Evolutionary conservation across 2,329 filamentous ascomycete genomes (phyloP), one percentile per base, ranked within the genome.

Genomic region (Trichoderma koningii): DNA sequence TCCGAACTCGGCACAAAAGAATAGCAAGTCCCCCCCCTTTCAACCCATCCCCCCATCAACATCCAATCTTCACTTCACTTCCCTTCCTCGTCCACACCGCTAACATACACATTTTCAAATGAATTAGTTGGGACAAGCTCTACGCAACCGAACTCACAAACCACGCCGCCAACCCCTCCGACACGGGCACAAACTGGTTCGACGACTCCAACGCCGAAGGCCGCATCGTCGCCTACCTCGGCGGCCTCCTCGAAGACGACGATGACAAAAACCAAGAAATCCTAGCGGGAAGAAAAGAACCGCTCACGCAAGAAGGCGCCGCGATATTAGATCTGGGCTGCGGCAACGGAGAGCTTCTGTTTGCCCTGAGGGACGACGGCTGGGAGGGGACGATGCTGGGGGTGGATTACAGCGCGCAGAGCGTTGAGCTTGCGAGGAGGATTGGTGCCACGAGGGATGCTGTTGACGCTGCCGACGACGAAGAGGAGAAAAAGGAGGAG

Each of bases 131-230:
- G 90, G 88, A 94, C 76, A 79, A 79, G 21, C 85, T 92, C 68
- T 95, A 96, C 81, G 80, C 82, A 1, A 83, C 81, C 69, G 90
- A 95, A 76, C 81, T 92, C 61, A 75, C 80, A 66, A 94, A 95
- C 78, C 86, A 93, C 76, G 79, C 85, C 62, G 76, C 85, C 68
- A 87, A 96, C 78, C 87, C 91, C 10, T 78, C 85, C 64, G 91
- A 97, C 80, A 89, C 89, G 66, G 94, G 94, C 70, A 96, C 93
- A 34, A 88, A 95, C 71, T 99, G 95, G 95, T 99, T 99, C 83
- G 90, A 93, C 75, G 95, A 98, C 79, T 91, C 92, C 38, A 87
- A 90, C 73, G 95, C 95, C 67, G 92, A 97, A 73, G 83, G 88
- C 68, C 93, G 93, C 73, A 87, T 96, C 66, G 78, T 96, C 26